A percentile compares a stretch with the other conserved stretches of the same genome.
Evolutionary conservation across 2,329 filamentous ascomycete species (phyloP).

Genomic region (Stachybotrys echinatus): DNA sequence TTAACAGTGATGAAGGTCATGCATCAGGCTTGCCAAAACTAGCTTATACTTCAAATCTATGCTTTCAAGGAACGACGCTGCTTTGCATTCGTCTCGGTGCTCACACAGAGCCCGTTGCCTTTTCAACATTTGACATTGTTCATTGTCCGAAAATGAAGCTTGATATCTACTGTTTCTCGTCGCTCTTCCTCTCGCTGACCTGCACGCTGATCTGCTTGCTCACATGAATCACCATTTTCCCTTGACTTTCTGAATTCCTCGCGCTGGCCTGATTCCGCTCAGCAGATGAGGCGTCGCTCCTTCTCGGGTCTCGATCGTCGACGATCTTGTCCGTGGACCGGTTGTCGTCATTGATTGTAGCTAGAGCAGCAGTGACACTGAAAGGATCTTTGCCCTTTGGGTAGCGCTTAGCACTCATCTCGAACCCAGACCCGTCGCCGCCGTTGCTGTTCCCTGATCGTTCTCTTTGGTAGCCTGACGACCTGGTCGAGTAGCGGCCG

Average conservation of each 20-base stretch:
- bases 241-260: constrained; percentile 5
- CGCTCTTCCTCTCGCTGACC: too few relatives aligned
- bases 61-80: too few relatives aligned
- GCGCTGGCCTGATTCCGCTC: background rate
- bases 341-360: constrained; percentile 6
- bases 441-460: background rate
- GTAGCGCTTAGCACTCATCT: too few relatives aligned
- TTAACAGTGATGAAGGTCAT: too few relatives aligned
- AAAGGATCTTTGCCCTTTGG: constrained; percentile 10
- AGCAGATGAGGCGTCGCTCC: background rate
- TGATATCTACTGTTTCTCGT: too few relatives aligned
- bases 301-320: background rate
- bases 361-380: constrained; percentile 8
- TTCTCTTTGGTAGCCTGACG: constrained; percentile 7
- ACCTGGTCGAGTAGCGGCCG: background rate
- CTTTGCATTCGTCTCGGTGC: too few relatives aligned
- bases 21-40: too few relatives aligned
- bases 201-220: constrained; percentile 8
- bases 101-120: too few relatives aligned
- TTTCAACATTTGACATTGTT: too few relatives aligned
- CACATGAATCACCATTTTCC: constrained; percentile 7
- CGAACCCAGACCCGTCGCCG: background rate
- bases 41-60: too few relatives aligned
- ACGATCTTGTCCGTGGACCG: constrained; percentile 7
- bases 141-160: too few relatives aligned